Conservation (phyloP, 2,329 filamentous ascomycete species). For the Knoxdaviesia capensis region DNA sequence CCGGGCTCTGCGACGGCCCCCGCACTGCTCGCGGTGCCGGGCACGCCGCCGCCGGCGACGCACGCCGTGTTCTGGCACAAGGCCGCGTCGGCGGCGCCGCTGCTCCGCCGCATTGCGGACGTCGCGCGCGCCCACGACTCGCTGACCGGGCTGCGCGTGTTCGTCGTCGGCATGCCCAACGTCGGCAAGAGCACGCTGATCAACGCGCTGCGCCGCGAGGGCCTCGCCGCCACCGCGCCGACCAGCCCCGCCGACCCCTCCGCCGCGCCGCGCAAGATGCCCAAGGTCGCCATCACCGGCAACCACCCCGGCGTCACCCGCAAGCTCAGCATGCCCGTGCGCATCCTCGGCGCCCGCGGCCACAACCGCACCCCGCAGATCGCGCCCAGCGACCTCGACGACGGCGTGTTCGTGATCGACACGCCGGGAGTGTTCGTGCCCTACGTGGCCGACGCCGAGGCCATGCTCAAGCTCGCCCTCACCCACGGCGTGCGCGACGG, state of each 20-base stretch:
- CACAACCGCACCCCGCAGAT: conserved; percentile 7
- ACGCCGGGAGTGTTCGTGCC: conserved; percentile 92
- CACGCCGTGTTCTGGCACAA: conserved; percentile 24
- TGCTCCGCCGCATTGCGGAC: conserved; percentile 18
- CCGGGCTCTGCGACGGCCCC: too few species aligned
- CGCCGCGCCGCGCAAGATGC: conserved; percentile 16
- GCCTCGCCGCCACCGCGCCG: conserved; percentile 23
- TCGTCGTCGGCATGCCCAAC: conserved; percentile 96
- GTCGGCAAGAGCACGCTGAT: conserved; percentile 92
- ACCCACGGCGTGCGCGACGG: conserved; percentile 83
- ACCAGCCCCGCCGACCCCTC: too few species aligned
- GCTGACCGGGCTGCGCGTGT: conserved; percentile 63
- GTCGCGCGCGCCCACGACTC: conserved; percentile 20
- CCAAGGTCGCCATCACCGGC: conserved; percentile 64
- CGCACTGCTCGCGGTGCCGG: conserved; percentile 1
- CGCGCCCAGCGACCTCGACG: conserved; percentile 22
- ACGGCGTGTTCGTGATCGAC: conserved; percentile 68
- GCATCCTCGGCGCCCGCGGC: conserved; percentile 33
- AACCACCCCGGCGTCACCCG: conserved; percentile 78
- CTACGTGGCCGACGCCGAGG: conserved; percentile 64
- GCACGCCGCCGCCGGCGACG: conserved; percentile 6
- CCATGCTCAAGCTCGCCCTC: conserved; percentile 89
- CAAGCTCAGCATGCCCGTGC: conserved; percentile 65
- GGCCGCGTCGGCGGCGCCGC: conserved; percentile 13
- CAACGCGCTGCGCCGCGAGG: conserved; percentile 57